Percentiles rank a stretch among this genome's conserved stretches.
These are phyloP conservation scores for Punctularia strigosozonata DNA, from an alignment of 768 basidiomycete genomes.

Conservation along the genomic window DNA sequence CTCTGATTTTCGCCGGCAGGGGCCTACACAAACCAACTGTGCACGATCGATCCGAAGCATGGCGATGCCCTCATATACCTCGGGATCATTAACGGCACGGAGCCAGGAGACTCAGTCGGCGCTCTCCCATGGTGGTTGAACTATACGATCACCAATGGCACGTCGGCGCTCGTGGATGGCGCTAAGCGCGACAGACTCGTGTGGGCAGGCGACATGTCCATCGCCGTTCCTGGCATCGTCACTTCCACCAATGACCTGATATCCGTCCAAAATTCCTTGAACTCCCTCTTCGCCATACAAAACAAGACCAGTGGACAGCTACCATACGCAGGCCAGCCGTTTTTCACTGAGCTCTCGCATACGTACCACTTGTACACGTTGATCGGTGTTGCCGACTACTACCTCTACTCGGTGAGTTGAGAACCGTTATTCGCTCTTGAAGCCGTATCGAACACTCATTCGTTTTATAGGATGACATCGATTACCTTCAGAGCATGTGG, in stretches of 20 bases:
- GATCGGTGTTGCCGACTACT: too few relatives aligned
- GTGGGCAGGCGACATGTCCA: conserved; percentile 26
- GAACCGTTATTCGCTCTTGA: too few relatives aligned
- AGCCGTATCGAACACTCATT: too few relatives aligned
- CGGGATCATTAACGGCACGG: background rate
- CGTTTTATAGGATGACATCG: too few relatives aligned
- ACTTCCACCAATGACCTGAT: conserved; percentile 14
- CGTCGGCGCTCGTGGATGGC: conserved; percentile 11
- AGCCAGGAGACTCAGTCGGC: background rate
- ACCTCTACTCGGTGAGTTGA: too few relatives aligned
- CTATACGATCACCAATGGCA: conserved; percentile 4
- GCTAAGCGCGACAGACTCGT: conserved; percentile 10
- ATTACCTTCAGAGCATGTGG: too few relatives aligned
- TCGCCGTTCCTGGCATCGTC: conserved; percentile 28
- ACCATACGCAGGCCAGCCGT: background rate
- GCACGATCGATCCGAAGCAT: background rate
- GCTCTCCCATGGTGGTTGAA: conserved; percentile 3
- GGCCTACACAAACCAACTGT: background rate
- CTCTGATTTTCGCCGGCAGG: conserved; percentile 2
- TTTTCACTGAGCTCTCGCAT: too few relatives aligned
- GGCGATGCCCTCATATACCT: background rate
- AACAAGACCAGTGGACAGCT: conserved; percentile 5
- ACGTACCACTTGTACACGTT: too few relatives aligned
- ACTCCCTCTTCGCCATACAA: conserved; percentile 5
- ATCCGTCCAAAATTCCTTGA: conserved; percentile 9